Evolutionary conservation across 441 rosid genomes (phyloP).

Genomic region (Pelargonium fulgidum): DNA sequence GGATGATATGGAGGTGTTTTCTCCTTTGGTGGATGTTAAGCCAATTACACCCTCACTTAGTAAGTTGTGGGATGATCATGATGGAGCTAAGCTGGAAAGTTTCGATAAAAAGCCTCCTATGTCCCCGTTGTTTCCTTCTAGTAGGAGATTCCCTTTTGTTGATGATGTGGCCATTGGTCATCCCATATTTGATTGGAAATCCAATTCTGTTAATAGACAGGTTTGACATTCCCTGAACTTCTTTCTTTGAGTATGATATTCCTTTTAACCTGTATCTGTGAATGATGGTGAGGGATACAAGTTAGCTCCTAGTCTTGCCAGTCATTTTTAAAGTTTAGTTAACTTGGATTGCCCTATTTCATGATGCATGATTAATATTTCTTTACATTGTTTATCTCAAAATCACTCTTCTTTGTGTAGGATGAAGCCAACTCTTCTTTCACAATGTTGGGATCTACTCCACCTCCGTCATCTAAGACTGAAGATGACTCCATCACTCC

Average conservation of each 20-base stretch:
- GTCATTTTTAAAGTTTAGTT: background rate
- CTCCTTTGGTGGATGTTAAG: conserved; percentile 76
- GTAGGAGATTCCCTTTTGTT: conserved; percentile 57
- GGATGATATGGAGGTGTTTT: conserved; percentile 93
- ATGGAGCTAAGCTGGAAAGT: conserved; percentile 47
- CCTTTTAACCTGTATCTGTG: background rate
- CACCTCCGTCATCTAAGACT: conserved; percentile 55
- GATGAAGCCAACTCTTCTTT: conserved; percentile 51
- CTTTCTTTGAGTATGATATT: background rate
- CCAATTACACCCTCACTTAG: conserved; percentile 75
- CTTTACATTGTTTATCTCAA: background rate
- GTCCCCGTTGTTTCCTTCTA: conserved; percentile 52
- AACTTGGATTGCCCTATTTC: background rate
- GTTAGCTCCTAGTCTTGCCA: background rate
- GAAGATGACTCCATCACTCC: conserved; percentile 80
- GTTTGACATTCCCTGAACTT: conserved; percentile 28
- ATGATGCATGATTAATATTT: conserved; percentile 3
- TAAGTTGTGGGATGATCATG: conserved; percentile 64
- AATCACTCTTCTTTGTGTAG: conserved; percentile 27
- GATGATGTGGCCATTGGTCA: conserved; percentile 61
- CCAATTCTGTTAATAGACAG: conserved; percentile 63
- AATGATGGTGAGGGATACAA: too few relatives aligned
- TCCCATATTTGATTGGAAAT: conserved; percentile 71
- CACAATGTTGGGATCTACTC: conserved; percentile 38
- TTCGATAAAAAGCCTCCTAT: conserved; percentile 58